Percentiles rank a stretch among this genome's conserved stretches.
Evolutionary conservation across 2,329 filamentous ascomycete genomes (phyloP).

Genomic region (Boeremia exigua): DNA sequence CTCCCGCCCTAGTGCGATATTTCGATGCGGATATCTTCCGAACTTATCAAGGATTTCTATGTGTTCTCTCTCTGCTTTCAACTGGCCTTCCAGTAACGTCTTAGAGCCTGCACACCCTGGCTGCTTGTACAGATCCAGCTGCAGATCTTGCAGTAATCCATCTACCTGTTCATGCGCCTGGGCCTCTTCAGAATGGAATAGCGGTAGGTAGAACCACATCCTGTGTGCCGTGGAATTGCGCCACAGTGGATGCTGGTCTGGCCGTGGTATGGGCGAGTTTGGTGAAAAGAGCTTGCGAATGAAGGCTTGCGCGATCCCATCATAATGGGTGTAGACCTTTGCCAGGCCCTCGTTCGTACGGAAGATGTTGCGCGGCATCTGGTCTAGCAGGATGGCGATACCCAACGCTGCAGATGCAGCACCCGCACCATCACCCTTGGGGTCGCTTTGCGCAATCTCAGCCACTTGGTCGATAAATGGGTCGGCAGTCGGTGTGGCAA

Average conservation of each 20-base stretch:
- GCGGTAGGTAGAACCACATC: constrained; percentile 65
- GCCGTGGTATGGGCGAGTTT: constrained; percentile 24
- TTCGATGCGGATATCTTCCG: constrained; percentile 66
- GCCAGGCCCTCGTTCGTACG: constrained; percentile 54
- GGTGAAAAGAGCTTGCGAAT: constrained; percentile 45
- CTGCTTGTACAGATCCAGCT: constrained; percentile 40
- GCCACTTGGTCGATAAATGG: constrained; percentile 48
- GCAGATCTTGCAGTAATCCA: constrained; percentile 40
- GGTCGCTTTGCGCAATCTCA: constrained; percentile 16
- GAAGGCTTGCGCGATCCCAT: constrained; percentile 60
- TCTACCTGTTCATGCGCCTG: constrained; percentile 52
- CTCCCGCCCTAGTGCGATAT: constrained; percentile 57
- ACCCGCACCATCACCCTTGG: constrained; percentile 29
- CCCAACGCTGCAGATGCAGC: constrained; percentile 53
- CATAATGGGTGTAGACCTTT: constrained; percentile 62
- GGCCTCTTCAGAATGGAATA: constrained; percentile 64
- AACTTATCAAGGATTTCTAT: constrained; percentile 59
- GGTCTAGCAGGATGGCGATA: constrained; percentile 66
- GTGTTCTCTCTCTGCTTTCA: constrained; percentile 56
- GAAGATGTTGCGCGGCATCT: constrained; percentile 68
- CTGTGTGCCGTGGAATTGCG: constrained; percentile 49
- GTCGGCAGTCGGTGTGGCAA: constrained; percentile 40
- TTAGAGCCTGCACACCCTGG: constrained; percentile 38
- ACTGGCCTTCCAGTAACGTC: constrained; percentile 36
- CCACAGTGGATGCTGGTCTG: constrained; percentile 40